Evolutionary conservation across 441 rosid species (phyloP).

Genomic region (Pelargonium fulgidum): DNA sequence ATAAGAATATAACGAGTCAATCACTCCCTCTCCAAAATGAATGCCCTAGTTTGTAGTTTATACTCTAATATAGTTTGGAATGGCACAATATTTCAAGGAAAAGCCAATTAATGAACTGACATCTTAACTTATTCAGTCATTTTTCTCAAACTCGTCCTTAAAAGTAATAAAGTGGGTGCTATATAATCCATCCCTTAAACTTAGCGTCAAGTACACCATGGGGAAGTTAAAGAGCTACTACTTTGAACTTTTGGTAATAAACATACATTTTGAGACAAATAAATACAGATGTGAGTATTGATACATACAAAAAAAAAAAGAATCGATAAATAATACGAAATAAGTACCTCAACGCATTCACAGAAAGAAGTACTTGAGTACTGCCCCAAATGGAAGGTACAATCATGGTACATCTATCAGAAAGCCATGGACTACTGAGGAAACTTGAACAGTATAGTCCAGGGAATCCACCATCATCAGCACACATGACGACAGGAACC

Average conservation of each 20-base stretch:
- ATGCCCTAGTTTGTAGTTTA: too few species aligned
- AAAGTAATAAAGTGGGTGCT: not conserved
- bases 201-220: not conserved
- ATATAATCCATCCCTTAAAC: not conserved
- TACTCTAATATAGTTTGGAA: too few species aligned
- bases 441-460: constrained; percentile 62
- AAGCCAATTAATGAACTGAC: not conserved
- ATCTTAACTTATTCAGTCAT: not conserved
- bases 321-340: not conserved
- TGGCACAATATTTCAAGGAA: not conserved
- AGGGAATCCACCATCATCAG: constrained; percentile 74
- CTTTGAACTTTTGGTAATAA: not conserved
- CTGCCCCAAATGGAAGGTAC: constrained; percentile 73
- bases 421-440: constrained; percentile 72
- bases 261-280: too few species aligned
- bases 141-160: not conserved
- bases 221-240: not conserved
- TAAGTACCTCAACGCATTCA: constrained; percentile 54
- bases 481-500: constrained; percentile 61
- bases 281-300: too few species aligned
- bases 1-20: constrained; percentile 14
- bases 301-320: not conserved
- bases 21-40: too few species aligned
- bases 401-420: constrained; percentile 74
- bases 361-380: constrained; percentile 58